These are phyloP conservation scores for Rossbeevera mucosa DNA, from an alignment of 768 basidiomycete genomes.

Conservation along the genomic window DNA sequence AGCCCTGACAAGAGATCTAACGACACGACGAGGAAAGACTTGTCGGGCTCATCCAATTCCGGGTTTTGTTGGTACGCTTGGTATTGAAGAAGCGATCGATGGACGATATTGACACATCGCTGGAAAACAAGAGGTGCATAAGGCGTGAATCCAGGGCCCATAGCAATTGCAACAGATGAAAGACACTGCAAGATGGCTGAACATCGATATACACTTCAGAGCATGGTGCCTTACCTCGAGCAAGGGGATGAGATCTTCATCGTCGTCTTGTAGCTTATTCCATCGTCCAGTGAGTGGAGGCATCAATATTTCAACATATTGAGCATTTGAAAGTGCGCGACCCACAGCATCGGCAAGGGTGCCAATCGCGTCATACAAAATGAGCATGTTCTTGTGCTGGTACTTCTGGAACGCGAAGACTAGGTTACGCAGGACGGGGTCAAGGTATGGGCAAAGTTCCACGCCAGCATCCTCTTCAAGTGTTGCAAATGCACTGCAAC, in stretches of 20 bases:
- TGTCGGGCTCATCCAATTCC: conserved; percentile 91
- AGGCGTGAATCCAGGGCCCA: conserved; percentile 81
- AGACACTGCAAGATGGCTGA: conserved; percentile 62
- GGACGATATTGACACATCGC: conserved; percentile 83
- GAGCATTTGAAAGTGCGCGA: conserved; percentile 74
- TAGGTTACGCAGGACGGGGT: conserved; percentile 90
- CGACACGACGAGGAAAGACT: conserved; percentile 95
- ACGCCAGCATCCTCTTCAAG: conserved; percentile 95
- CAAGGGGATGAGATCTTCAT: conserved; percentile 89
- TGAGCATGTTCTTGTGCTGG: conserved; percentile 99
- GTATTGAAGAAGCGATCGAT: conserved; percentile 76
- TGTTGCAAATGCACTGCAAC: conserved; percentile 97
- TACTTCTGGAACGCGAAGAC: conserved; percentile 97
- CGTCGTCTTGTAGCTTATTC: conserved; percentile 86
- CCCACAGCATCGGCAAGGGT: conserved; percentile 97
- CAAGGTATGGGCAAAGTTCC: conserved; percentile 88
- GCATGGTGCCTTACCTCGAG: conserved; percentile 68
- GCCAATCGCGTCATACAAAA: conserved; percentile 97
- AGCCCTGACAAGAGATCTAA: conserved; percentile 95
- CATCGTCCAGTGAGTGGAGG: conserved; percentile 88
- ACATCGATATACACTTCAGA: neutral
- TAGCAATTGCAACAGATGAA: conserved; percentile 95
- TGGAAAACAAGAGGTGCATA: conserved; percentile 92
- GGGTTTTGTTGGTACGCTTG: conserved; percentile 86
- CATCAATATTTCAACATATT: conserved; percentile 93